Conservation (phyloP, 2,329 filamentous ascomycete species). For the Fusarium haematococcum region DNA sequence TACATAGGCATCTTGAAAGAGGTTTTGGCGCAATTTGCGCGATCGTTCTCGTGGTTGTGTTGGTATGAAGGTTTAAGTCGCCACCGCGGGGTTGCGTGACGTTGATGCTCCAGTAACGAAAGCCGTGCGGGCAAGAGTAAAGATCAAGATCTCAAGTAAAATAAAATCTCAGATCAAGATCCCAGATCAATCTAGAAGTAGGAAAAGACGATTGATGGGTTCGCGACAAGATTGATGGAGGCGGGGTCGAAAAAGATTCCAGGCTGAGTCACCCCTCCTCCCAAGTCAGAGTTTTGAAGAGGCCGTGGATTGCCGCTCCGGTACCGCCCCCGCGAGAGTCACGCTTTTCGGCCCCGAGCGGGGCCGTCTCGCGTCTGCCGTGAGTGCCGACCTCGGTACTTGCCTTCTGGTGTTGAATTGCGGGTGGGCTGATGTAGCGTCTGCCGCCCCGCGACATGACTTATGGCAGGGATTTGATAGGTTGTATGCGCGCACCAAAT, state of each 20-base stretch:
- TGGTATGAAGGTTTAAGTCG: neutral
- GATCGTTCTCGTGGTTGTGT: neutral
- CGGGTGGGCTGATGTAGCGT: neutral
- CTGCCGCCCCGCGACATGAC: neutral
- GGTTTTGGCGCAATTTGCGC: neutral
- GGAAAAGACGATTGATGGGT: neutral
- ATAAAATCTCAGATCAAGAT: neutral
- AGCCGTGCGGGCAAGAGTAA: neutral
- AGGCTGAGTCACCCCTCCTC: neutral
- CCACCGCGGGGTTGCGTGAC: neutral
- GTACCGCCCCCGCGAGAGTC: neutral
- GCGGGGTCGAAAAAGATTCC: neutral
- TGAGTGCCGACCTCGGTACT: neutral
- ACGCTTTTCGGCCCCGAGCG: neutral
- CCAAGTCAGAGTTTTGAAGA: neutral
- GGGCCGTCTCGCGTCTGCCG: neutral
- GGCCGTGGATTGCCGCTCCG: neutral
- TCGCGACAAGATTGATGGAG: neutral
- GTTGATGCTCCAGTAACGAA: neutral
- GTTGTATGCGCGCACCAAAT: neutral
- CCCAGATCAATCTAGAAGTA: neutral
- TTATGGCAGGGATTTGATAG: neutral
- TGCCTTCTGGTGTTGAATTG: neutral
- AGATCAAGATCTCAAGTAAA: neutral
- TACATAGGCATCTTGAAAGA: neutral